A percentile compares a stretch with the other conserved stretches of the same genome.
phyloP scores from a whole-genome alignment of 192 early-diverging fungal genomes.

The Phycomyces blakesleeanus region DNA sequence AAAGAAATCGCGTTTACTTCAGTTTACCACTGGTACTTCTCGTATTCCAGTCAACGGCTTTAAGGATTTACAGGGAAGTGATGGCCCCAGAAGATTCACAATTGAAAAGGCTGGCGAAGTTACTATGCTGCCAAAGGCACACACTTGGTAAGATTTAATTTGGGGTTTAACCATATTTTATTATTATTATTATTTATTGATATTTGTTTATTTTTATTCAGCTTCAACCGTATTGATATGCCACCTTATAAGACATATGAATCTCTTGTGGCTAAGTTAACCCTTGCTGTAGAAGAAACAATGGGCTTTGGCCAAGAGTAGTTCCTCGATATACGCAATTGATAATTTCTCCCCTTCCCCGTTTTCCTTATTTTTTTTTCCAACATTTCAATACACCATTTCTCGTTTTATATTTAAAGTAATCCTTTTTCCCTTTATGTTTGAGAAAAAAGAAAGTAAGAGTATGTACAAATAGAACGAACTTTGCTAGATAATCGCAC shows the following conservation, averaged over 20 bases:
- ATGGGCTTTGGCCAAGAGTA: constrained; percentile 91
- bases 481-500: background rate
- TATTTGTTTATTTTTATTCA: no score
- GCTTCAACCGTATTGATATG: constrained; percentile 96
- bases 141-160: constrained; percentile 69
- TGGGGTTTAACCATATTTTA: constrained; percentile 3
- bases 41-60: constrained; percentile 98
- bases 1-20: constrained; percentile 90
- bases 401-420: background rate
- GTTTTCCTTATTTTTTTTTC: background rate
- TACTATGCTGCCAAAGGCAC: constrained; percentile 83
- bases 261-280: constrained; percentile 51
- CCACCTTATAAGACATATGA: constrained; percentile 88
- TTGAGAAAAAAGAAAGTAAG: background rate
- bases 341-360: background rate
- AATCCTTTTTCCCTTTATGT: background rate
- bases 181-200: background rate
- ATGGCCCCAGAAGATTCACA: constrained; percentile 92
- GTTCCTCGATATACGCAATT: background rate
- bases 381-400: background rate
- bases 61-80: constrained; percentile 95
- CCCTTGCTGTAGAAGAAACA: constrained; percentile 93
- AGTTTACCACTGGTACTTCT: constrained; percentile 97
- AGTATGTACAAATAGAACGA: background rate
- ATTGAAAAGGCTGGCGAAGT: constrained; percentile 92